Evolutionary conservation across 176 grass and related monocot genomes (phyloP).

Genomic region (Musa schizocarpa): DNA sequence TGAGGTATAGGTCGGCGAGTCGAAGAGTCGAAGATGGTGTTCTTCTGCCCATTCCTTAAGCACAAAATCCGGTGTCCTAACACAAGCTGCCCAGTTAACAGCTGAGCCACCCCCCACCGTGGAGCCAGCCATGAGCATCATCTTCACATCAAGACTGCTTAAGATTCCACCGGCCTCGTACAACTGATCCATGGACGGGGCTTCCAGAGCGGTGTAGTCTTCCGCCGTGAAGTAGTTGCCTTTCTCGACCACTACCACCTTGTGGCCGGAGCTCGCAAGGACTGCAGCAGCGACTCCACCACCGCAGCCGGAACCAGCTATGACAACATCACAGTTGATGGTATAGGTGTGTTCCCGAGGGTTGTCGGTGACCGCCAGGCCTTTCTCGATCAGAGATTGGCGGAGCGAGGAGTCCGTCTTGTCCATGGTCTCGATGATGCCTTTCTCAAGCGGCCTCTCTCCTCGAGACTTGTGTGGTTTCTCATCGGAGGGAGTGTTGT

Average conservation of each 20-base stretch:
- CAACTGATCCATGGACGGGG: slow-evolving; percentile 50
- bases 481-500: slow-evolving; percentile 34
- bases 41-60: slow-evolving; percentile 51
- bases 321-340: slow-evolving; percentile 54
- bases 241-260: slow-evolving; percentile 83
- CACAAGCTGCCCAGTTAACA: slow-evolving; percentile 80
- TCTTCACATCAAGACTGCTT: slow-evolving; percentile 34
- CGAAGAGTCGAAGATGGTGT: slow-evolving; percentile 43
- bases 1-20: slow-evolving; percentile 31
- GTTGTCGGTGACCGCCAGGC: slow-evolving; percentile 28
- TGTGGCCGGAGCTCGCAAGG: slow-evolving; percentile 54
- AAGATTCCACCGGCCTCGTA: slow-evolving; percentile 67
- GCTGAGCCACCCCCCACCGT: slow-evolving; percentile 79
- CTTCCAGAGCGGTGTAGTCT: slow-evolving; percentile 78
- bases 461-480: neutral
- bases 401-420: slow-evolving; percentile 41
- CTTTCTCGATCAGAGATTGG: slow-evolving; percentile 30
- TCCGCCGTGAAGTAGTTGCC: slow-evolving; percentile 65
- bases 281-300: slow-evolving; percentile 75
- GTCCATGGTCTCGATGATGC: slow-evolving; percentile 56
- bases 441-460: slow-evolving; percentile 62
- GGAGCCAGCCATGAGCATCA: slow-evolving; percentile 53
- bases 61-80: slow-evolving; percentile 55
- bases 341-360: slow-evolving; percentile 10
- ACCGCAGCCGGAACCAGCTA: slow-evolving; percentile 79